These are phyloP conservation scores for Vitis vinifera DNA, from an alignment of 164 flowering plant genomes.

Conservation along the genomic window ASM3070453v1 NC_081818.1:2900501-2901000, in stretches of 20 bases:
- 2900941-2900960: constrained; percentile 44
- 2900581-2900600: constrained; percentile 76
- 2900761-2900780: constrained; percentile 66
- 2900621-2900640: constrained; percentile 30
- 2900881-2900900: constrained; percentile 68
- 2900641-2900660: constrained; percentile 56
- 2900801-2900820: constrained; percentile 52
- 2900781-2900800: constrained; percentile 58
- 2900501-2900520: constrained; percentile 58
- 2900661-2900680: constrained; percentile 36
- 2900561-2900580: constrained; percentile 50
- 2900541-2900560: constrained; percentile 59
- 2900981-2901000: constrained; percentile 89
- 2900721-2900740: constrained; percentile 69
- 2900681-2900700: constrained; percentile 60
- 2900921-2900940: constrained; percentile 31
- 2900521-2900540: constrained; percentile 83
- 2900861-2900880: constrained; percentile 67
- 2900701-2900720: constrained; percentile 50
- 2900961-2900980: constrained; percentile 72
- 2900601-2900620: constrained; percentile 63
- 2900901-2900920: constrained; percentile 50
- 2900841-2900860: constrained; percentile 77
- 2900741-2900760: constrained; percentile 47
- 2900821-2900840: constrained; percentile 88